Evolutionary conservation across 2,329 filamentous ascomycete species (phyloP), one percentile per base, ranked within the genome.

Genomic region (Arthrobotrys pseudoclavata): DNA sequence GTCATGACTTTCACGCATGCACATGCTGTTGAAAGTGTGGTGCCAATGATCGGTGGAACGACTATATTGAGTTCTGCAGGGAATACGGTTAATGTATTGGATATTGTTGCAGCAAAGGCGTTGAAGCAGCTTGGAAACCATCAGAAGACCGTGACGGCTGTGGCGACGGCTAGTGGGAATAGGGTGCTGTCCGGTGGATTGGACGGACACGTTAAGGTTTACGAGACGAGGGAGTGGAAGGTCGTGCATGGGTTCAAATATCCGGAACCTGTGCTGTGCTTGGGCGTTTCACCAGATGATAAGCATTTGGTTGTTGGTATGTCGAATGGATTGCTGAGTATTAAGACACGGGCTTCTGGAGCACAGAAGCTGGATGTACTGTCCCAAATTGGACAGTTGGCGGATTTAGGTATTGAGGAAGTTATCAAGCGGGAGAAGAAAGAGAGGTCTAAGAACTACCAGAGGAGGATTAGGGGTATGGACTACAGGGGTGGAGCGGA

Each of bases 141-240:
- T 84, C 96, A 99, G 83, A 99, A 98, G 89, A 97, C 96, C 0
- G 94, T 99, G 76, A 98, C 96, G 0, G 91, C 92, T 6, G 87
- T 99, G 45, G 77, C 79, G 29, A 70, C 79, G 9, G 80, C 81
- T 4, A 72, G 92, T 80, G 92, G 92, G 55, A 89, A 89, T 62
- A 89, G 96, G 62, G 87, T 99, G 70, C 88, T 99, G 67, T 94
- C 91, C 80, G 96, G 94, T 84, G 94, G 91, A 20, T 87, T 99
- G 53, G 96, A 99, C 83, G 96, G 96, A 9, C 96, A 98, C 84
- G 91, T 98, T 85, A 99, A 99, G 85, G 90, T 99, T 45, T 98
- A 97, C 82, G 95, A 98, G 85, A 97, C 94, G 0, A 91, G 90
- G 0, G 91, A 89, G 62, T 99, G 96, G 96, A 97, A 97, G 83